phyloP scores from a whole-genome alignment of 1,139 yeast genomes.

The Sporopachydermia cereana region DNA sequence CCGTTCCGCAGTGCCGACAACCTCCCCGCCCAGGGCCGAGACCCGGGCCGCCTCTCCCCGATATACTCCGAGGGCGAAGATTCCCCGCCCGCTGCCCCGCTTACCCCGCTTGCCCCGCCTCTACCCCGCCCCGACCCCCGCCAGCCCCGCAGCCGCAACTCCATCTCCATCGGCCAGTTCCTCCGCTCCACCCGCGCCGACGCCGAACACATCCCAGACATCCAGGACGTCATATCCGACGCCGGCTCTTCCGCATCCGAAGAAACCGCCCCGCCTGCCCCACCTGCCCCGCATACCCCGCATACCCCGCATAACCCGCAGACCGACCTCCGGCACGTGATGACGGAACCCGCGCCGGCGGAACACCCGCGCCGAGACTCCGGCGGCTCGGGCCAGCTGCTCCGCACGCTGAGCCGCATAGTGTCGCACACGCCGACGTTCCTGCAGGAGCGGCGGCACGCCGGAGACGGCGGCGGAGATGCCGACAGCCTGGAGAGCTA shows the following conservation, averaged over 20 bases:
- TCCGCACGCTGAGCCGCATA: neutral
- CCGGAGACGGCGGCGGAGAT: neutral
- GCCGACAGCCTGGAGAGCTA: neutral
- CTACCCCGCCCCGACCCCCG: too few relatives aligned
- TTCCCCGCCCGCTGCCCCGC: neutral
- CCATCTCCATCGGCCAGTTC: neutral
- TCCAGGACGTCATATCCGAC: neutral
- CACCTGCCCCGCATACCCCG: too few relatives aligned
- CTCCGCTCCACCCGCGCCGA: neutral
- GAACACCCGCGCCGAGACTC: neutral
- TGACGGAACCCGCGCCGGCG: neutral
- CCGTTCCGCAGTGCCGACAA: too few relatives aligned
- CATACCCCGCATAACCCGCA: too few relatives aligned
- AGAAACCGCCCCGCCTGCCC: neutral
- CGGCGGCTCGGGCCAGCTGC: neutral
- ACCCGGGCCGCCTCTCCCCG: neutral
- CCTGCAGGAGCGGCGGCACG: neutral
- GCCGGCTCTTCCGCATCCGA: neutral
- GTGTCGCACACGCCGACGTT: neutral
- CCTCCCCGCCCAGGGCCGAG: too few relatives aligned
- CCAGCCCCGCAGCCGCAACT: neutral
- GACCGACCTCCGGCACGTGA: too few relatives aligned
- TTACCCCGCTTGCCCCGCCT: too few relatives aligned
- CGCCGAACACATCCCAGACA: neutral
- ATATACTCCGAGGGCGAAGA: slow-evolving; percentile 3